These are phyloP conservation scores for Geosmithia putterillii DNA, from an alignment of 2,329 filamentous ascomycete genomes.

Conservation along the genomic window DNA sequence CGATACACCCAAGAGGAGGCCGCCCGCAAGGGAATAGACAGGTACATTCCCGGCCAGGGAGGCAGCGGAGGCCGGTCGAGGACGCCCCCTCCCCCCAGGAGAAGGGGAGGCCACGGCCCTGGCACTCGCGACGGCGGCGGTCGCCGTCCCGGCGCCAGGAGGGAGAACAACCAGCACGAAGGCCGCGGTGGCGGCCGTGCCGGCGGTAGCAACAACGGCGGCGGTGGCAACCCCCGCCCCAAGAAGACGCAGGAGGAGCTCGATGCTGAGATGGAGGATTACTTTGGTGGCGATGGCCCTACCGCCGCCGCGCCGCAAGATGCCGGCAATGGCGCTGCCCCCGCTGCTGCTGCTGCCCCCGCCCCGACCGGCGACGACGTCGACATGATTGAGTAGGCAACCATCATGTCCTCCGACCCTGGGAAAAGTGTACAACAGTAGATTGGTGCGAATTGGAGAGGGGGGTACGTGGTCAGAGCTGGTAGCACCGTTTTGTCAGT, in stretches of 20 bases:
- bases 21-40: constrained; percentile 58
- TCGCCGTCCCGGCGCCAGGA: constrained; percentile 35
- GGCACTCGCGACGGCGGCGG: constrained; percentile 27
- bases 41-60: constrained; percentile 56
- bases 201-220: constrained; percentile 19
- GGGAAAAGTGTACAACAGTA: neutral
- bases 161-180: constrained; percentile 26
- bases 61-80: constrained; percentile 39
- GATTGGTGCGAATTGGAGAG: neutral
- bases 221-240: constrained; percentile 39
- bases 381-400: constrained; percentile 58
- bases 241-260: constrained; percentile 86
- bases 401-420: neutral
- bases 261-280: constrained; percentile 95
- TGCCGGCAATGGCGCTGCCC: constrained; percentile 20
- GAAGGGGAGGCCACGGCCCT: constrained; percentile 15
- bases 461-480: too few species aligned
- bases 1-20: constrained; percentile 42
- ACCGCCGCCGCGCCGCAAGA: constrained; percentile 15
- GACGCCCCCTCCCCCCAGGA: constrained; percentile 44
- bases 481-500: too few species aligned
- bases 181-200: constrained; percentile 24
- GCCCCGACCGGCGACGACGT: constrained; percentile 38
- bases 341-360: constrained; percentile 16
- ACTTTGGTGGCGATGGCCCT: constrained; percentile 48